A percentile compares a stretch with the other conserved stretches of the same genome.
phyloP scores from a whole-genome alignment of 495 filamentous ascomycete genomes.

The Chaetomium cochliodes region DNA sequence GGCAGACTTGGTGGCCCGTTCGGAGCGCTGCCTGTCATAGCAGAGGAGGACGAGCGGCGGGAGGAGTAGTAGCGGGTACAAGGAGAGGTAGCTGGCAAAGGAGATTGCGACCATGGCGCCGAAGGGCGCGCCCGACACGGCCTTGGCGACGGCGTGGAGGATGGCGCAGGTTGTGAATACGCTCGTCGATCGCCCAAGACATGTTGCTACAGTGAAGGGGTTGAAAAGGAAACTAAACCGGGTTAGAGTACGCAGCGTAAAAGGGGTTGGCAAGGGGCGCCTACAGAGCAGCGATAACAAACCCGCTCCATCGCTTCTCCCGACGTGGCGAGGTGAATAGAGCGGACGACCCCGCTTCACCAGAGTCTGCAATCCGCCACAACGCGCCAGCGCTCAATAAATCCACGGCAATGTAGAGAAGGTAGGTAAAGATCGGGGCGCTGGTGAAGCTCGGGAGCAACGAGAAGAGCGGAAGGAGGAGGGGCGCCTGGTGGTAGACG shows the following conservation, averaged over 20 bases:
- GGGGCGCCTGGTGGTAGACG: constrained; percentile 94
- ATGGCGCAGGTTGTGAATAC: constrained; percentile 90
- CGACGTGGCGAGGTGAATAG: constrained; percentile 76
- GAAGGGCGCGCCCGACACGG: constrained; percentile 68
- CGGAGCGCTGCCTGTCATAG: constrained; percentile 61
- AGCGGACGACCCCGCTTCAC: constrained; percentile 67
- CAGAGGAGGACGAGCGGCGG: constrained; percentile 78
- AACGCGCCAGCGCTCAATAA: constrained; percentile 81
- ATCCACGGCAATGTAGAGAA: constrained; percentile 82
- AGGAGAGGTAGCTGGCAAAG: constrained; percentile 83
- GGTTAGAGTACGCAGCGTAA: constrained; percentile 1
- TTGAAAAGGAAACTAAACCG: constrained; percentile 78
- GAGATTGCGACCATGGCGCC: constrained; percentile 83
- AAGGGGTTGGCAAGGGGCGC: constrained; percentile 4
- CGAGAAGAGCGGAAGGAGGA: constrained; percentile 87
- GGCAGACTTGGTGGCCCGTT: constrained; percentile 35
- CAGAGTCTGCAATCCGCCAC: constrained; percentile 77
- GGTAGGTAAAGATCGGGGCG: constrained; percentile 67
- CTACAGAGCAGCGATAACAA: constrained; percentile 77
- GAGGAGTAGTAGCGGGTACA: constrained; percentile 85
- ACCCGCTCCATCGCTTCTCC: constrained; percentile 71
- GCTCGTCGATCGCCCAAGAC: constrained; percentile 85
- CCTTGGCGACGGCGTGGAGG: constrained; percentile 78
- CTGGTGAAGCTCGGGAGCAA: constrained; percentile 67
- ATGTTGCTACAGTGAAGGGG: constrained; percentile 90